phyloP scores from a whole-genome alignment of 805 yeast genomes.

The Kockiozyma suomiensis region DNA sequence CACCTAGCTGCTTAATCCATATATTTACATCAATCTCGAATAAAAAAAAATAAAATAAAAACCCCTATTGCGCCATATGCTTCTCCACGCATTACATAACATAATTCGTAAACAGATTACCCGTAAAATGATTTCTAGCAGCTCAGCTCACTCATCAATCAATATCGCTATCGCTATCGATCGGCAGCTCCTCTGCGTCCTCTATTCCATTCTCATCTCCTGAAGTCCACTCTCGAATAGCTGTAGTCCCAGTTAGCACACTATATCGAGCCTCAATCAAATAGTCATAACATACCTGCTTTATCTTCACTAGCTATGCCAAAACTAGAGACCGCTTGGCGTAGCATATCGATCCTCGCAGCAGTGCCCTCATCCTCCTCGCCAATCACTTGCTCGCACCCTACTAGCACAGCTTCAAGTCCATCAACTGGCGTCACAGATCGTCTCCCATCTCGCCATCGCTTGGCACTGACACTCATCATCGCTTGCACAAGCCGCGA shows the following conservation, averaged over 20 bases:
- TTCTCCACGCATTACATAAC: background rate
- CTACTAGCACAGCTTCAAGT: slow-evolving; percentile 13
- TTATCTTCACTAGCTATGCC: background rate
- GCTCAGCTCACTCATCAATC: background rate
- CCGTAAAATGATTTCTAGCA: background rate
- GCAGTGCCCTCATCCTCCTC: background rate
- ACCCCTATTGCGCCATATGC: background rate
- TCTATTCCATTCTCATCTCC: slow-evolving; percentile 2
- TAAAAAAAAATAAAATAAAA: no score
- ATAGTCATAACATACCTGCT: background rate
- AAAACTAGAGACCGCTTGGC: background rate
- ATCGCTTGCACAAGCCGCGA: background rate
- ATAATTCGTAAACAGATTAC: background rate
- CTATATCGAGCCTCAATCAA: background rate
- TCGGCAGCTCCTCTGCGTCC: background rate
- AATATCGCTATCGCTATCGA: slow-evolving; percentile 6
- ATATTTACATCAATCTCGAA: no score
- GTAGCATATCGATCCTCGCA: background rate
- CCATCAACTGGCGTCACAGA: slow-evolving; percentile 7
- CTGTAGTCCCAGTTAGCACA: background rate
- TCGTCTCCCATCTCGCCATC: background rate
- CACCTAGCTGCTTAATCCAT: no score
- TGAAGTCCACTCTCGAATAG: background rate
- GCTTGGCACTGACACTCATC: background rate
- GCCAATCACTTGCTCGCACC: slow-evolving; percentile 1